Base-by-base conservation (phyloP, 768 basidiomycete genomes). In the Holtermannia corniformis region DNA sequence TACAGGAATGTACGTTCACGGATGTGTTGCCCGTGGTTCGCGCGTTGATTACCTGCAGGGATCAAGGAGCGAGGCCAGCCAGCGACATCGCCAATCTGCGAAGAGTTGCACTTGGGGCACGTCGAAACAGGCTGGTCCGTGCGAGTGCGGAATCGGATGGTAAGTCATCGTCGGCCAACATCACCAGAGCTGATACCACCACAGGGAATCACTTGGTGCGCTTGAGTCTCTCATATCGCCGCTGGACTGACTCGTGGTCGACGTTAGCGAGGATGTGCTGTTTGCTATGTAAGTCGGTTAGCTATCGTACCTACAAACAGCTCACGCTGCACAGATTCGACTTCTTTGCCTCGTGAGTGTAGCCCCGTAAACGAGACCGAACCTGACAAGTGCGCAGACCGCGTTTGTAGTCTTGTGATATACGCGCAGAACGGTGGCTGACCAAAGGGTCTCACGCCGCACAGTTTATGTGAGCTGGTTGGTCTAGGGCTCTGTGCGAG, bases 1-100 rank as follows among this genome's bases (percentile, higher is more conserved):
- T 50, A 22, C 14, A 63, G 61, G 61, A 68, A 62, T 68, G 65
- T 67, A 22, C 53, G 64, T 56, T 24, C n/a, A n/a, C n/a, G n/a
- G n/a, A n/a, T 44, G 12, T 2, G 3, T 20, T 13, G 2, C 37
- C 22, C 21, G 20, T n/a, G 5, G 20, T 19, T 3, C n/a, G n/a
- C n/a, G n/a, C n/a, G n/a, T n/a, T n/a, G n/a, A n/a, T n/a, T n/a
- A 46, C 41, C 11, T 19, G 12, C 43, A 72, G 70, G 67, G 68
- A 70, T 72, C 61, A 72, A 72, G 61, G 70, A 72, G 55, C 50
- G 70, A 21, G 70, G 70, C 46, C 70, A 72, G 49, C 70, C 70
- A 11, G 70, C 70, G n/a, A 72, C 70, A 16, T 64, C 63, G 0
- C 70, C 70, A 12, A 72, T 72, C 21, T 68, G 70, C 10, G 70